Base-by-base conservation (phyloP, 306 rosid genomes). In the Begonia fuchsioides region DNA sequence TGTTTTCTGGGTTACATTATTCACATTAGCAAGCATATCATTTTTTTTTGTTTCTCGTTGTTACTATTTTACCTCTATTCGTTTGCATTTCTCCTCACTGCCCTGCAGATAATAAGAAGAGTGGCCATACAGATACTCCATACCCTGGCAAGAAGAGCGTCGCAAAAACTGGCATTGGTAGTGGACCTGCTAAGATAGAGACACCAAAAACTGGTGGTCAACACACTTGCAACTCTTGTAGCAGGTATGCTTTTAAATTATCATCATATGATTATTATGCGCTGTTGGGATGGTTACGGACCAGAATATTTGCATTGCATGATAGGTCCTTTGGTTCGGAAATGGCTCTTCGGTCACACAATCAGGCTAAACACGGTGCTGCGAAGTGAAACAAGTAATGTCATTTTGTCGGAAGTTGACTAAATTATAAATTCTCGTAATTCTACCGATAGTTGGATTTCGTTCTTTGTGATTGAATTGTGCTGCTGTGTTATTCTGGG, bases 311-410 rank as follows among this genome's bases (percentile, higher is more conserved):
- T 2, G 32, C 7, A 15, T 10, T 20, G 12, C 32, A 3, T 32
- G 11, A 1, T 48, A 87, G 96, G 84, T 0, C 65, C 6, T 88
- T 88, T 32, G 65, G 52, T 44, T 68, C 93, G 2, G 95, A 74
- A 10, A 51, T 15, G 38, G 97, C 86, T 8, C 72, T 84, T 8
- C 72, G 63, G 60, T 86, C 93, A 10, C 97, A 88, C 65, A 63
- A 44, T 9, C 84, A 84, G 76, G 97, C 93, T 0, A 88, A 88
- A 66, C 97, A 84, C 45, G 61, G 70, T 32, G 71, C 44, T 13
- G 48, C 69, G 61, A 67, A 66, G 50, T 43, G 12, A 48, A 19
- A 40, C 12, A 49, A 7, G 15, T 11, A n/a, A n/a, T n/a, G n/a
- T n/a, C n/a, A n/a, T 26, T 4, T 26, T 26, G 7, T 26, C 5